A percentile compares a stretch with the other conserved stretches of the same genome.
phyloP scores from a whole-genome alignment of 352 stramenopile species.

The Aphanomyces euteiches region DNA sequence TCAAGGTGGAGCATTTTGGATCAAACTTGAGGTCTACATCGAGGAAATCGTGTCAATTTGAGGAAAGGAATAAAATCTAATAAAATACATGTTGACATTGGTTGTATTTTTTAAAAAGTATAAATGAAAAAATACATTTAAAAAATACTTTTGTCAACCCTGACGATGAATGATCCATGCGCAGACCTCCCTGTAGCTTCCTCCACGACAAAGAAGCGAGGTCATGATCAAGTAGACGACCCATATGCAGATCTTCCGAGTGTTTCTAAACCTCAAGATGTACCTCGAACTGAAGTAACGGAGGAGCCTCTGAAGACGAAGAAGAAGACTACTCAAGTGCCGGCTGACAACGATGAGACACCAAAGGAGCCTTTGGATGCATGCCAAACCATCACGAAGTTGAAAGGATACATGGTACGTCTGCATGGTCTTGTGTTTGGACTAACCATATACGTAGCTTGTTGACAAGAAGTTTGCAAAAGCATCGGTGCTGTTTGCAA shows the following conservation, averaged over 20 bases:
- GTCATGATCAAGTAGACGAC: not conserved
- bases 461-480: conserved; percentile 76
- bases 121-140: too few species aligned
- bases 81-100: too few species aligned
- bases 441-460: conserved; percentile 34
- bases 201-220: not conserved
- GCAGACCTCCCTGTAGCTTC: conserved; percentile 9
- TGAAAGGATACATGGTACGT: conserved; percentile 65
- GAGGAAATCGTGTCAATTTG: too few species aligned
- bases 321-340: too few species aligned
- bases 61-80: too few species aligned
- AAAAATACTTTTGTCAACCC: too few species aligned
- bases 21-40: too few species aligned
- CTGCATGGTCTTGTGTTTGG: not conserved
- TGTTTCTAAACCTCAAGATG: too few species aligned
- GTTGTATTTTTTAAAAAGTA: too few species aligned
- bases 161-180: conserved; percentile 28
- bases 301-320: too few species aligned
- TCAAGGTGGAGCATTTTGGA: too few species aligned
- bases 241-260: conserved; percentile 1
- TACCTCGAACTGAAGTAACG: not conserved
- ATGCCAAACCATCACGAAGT: conserved; percentile 43
- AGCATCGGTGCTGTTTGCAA: conserved; percentile 51
- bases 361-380: conserved; percentile 42
- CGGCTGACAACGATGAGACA: not conserved